phyloP scores from a whole-genome alignment of 225 moss, liverwort and hornwort genomes.

The Physcomitrellopsis africana region DNA sequence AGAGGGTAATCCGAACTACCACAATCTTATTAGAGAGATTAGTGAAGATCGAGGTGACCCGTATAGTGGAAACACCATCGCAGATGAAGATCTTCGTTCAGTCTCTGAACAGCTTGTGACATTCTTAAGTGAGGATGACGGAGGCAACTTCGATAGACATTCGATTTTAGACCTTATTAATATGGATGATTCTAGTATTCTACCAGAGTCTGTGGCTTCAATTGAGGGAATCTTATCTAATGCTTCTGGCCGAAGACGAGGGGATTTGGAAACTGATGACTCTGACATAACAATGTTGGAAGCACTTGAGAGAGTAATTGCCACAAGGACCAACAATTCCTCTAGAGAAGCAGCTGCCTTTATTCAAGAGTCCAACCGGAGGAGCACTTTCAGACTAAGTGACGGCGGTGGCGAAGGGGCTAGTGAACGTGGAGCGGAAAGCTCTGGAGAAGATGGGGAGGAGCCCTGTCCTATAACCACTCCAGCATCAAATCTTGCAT shows the following conservation, averaged over 20 bases:
- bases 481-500: constrained; percentile 38
- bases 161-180: constrained; percentile 46
- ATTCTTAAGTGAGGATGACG: constrained; percentile 26
- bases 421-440: constrained; percentile 54
- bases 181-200: constrained; percentile 43
- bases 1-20: constrained; percentile 23
- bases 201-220: constrained; percentile 46
- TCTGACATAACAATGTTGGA: constrained; percentile 46
- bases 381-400: constrained; percentile 54
- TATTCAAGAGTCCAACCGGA: constrained; percentile 39
- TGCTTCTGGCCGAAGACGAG: constrained; percentile 36
- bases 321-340: constrained; percentile 34
- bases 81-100: constrained; percentile 34
- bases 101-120: constrained; percentile 34
- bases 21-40: constrained; percentile 32
- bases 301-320: constrained; percentile 48
- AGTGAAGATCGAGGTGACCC: constrained; percentile 34
- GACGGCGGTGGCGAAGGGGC: constrained; percentile 48
- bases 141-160: constrained; percentile 32
- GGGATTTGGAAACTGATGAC: constrained; percentile 36
- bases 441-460: constrained; percentile 70
- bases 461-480: constrained; percentile 36
- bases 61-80: constrained; percentile 36
- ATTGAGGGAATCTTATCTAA: constrained; percentile 43
- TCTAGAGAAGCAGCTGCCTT: constrained; percentile 43